Evolutionary conservation across 139 green algal genomes (phyloP), one percentile per base, ranked within the genome.

Genomic region (Chlamydomonas incerta): DNA sequence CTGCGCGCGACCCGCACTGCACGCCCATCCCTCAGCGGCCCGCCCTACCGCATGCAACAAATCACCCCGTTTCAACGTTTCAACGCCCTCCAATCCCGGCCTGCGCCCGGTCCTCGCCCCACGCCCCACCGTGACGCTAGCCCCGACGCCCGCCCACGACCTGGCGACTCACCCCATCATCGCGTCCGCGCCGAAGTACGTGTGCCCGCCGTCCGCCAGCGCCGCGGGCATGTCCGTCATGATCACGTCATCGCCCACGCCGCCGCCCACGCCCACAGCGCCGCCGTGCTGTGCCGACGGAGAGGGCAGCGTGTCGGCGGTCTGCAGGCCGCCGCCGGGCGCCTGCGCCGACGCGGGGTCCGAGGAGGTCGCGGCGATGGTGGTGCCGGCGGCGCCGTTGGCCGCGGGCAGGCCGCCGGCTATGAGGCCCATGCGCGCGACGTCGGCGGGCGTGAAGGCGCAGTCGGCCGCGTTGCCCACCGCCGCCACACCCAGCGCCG

Each of bases 401-500:
- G 46, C 58, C 34, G 73, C 47, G 47, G 41, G 41, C 41, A 50
- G 41, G 41, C 41, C 41, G 41, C 41, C 41, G 8, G 41, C 41
- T 50, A 50, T 50, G 41, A 50, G 41, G 41, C 82, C 77, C 29
- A 94, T 87, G 10, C 93, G 92, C 33, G 87, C 70, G 0, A 79
- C 86, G 83, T 97, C 95, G 3, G 80, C 28, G 14, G 89, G 11
- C 14, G 75, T 88, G 76, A 95, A 93, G 23, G 87, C 88, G 0
- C 80, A 47, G 11, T 93, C 90, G 0, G 92, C 70, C 0, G 87
- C 82, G 69, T 74, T 86, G 72, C 93, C 92, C 26, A 98, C 90
- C 0, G 92, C 93, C 14, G 83, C 95, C 5, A 98, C 83, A 6
- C 96, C 96, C 73, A 96, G 72, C 24, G 88, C 82, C 41, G 95